Percentiles rank a stretch among this genome's conserved stretches.
These are phyloP conservation scores for Psophocarpus tetragonolobus DNA, from an alignment of 306 rosid genomes.

Conservation along the genomic window DNA sequence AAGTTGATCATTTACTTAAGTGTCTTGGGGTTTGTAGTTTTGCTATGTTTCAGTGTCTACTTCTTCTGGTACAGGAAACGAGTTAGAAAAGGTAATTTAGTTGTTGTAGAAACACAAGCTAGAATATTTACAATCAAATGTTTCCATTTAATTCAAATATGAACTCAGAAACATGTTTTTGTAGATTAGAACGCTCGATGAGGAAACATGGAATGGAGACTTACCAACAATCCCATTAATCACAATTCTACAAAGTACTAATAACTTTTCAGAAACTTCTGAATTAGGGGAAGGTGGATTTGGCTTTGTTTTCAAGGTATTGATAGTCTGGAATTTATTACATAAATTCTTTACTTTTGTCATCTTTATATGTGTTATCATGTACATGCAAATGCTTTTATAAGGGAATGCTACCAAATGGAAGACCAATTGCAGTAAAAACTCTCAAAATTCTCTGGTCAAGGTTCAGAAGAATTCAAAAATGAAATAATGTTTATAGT, in stretches of 20 bases:
- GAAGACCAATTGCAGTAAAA: conserved; percentile 57
- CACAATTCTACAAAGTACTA: conserved; percentile 9
- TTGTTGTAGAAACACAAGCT: background rate
- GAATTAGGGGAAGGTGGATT: conserved; percentile 73
- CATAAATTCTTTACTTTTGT: background rate
- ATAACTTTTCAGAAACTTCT: conserved; percentile 44
- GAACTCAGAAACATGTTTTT: background rate
- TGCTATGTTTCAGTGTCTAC: conserved; percentile 16
- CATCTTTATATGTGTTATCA: background rate
- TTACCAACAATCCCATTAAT: conserved; percentile 37
- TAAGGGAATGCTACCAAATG: conserved; percentile 57
- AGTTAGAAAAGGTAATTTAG: conserved; percentile 2
- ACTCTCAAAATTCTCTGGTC: conserved; percentile 52
- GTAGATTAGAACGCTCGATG: background rate
- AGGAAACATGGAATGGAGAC: conserved; percentile 24
- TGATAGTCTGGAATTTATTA: background rate
- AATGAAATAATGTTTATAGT: conserved; percentile 52
- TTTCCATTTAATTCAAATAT: background rate
- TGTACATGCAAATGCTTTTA: background rate
- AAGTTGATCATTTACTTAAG: conserved; percentile 20
- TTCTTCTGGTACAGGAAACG: conserved; percentile 7
- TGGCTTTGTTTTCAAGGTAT: conserved; percentile 62
- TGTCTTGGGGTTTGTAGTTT: background rate
- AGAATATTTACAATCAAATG: background rate
- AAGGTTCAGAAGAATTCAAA: conserved; percentile 59